These are phyloP conservation scores for Dichotomocladium elegans DNA, from an alignment of 371 early-diverging fungal species.

Conservation along the genomic window DNA sequence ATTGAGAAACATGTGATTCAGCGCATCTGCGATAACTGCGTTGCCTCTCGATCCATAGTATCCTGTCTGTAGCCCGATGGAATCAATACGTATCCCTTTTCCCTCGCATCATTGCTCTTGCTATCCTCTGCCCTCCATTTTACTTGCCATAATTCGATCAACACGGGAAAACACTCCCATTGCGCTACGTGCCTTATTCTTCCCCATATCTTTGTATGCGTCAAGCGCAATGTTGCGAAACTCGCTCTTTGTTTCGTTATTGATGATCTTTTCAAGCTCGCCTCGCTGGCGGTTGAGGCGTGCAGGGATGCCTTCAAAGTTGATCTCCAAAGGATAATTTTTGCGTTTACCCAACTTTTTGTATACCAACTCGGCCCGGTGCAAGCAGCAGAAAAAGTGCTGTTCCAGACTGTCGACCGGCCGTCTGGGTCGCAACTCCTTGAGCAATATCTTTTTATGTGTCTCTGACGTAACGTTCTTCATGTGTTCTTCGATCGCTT, in stretches of 20 bases:
- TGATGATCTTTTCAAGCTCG: conserved; percentile 39
- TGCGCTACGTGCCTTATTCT: conserved; percentile 43
- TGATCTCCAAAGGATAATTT: conserved; percentile 41
- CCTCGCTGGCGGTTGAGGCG: conserved; percentile 23
- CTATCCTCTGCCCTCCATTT: background rate
- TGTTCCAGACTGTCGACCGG: conserved; percentile 14
- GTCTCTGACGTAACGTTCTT: conserved; percentile 1
- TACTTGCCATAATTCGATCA: conserved; percentile 27
- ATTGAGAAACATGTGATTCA: conserved; percentile 35
- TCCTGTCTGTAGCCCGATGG: no score
- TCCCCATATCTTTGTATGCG: conserved; percentile 39
- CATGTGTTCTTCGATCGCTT: conserved; percentile 1
- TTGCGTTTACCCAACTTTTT: conserved; percentile 37
- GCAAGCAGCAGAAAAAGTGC: conserved; percentile 48
- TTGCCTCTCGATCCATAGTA: conserved; percentile 61
- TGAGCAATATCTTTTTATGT: conserved; percentile 2
- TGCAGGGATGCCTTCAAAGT: conserved; percentile 26
- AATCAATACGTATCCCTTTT: no score
- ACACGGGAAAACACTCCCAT: conserved; percentile 36
- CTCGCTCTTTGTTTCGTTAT: conserved; percentile 17
- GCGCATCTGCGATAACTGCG: conserved; percentile 32
- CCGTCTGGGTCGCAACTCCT: conserved; percentile 4
- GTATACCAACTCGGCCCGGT: conserved; percentile 36
- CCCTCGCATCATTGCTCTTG: no score
- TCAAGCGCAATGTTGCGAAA: conserved; percentile 31